Evolutionary conservation across 2,329 filamentous ascomycete species (phyloP), one percentile per base, ranked within the genome.

Genomic region (Ophiostoma perfectum): DNA sequence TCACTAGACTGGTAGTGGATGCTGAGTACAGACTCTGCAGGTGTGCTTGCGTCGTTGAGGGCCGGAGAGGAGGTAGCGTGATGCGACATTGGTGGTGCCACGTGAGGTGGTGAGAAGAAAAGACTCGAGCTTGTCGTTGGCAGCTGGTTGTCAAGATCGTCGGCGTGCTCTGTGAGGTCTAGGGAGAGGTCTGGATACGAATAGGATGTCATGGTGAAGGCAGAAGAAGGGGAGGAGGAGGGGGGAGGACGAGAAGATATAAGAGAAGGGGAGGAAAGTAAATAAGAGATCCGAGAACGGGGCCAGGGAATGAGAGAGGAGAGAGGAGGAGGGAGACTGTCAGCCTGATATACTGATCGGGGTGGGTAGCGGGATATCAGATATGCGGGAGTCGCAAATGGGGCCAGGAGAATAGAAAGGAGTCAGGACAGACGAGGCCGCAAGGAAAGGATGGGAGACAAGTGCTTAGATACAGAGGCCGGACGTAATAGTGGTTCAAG

Each of bases 1-100:
- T 84, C 81, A 75, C 82, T 84, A 3, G 81, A 75, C 71, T 82
- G 82, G 71, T 82, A 84, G 71, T 82, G 77, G 66, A 77, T 69
- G 71, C 81, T 82, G 60, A 80, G 74, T 66, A 80, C 76, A 14
- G 83, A 84, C 70, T 82, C 83, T 71, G 80, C 80, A 11, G 84
- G 83, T 0, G 83, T 85, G 68, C 81, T 74, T 66, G 77, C 76
- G 71, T 75, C 77, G 66, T 77, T 74, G 38, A 75, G 71, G 42
- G 74, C 73, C 27, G 81, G 81, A 2, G 81, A 82, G 58, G 78
- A 78, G 74, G 73, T 77, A 72, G 78, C 79, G 64, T 73, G 77
- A 55, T 75, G 73, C 67, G 79, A 79, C 68, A 81, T 73, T 3
- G 76, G 81, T 68, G 82, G 78, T 70, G 78, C 78, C 44, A 80